Conservation (phyloP, 805 yeast genomes). For the Candida hungchunana region DNA sequence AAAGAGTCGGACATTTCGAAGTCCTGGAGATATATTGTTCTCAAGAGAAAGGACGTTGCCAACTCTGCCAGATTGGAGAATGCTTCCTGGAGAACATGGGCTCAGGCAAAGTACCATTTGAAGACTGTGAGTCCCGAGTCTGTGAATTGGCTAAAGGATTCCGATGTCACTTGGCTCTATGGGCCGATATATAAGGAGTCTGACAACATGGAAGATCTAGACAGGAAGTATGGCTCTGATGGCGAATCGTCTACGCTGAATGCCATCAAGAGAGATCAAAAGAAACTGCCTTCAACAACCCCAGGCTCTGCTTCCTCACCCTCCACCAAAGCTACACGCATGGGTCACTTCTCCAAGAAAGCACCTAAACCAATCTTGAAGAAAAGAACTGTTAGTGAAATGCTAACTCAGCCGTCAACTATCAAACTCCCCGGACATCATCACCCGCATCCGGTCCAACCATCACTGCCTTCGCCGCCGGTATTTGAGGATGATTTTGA, state of each 20-base stretch:
- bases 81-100: slow-evolving; percentile 99
- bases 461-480: slow-evolving; percentile 23
- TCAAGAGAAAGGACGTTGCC: slow-evolving; percentile 79
- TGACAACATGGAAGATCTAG: slow-evolving; percentile 13
- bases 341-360: slow-evolving; percentile 16
- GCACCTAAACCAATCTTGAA: slow-evolving; percentile 81
- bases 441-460: slow-evolving; percentile 10
- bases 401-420: slow-evolving; percentile 55
- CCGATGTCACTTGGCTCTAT: slow-evolving; percentile 96
- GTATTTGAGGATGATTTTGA: slow-evolving; percentile 26
- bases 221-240: slow-evolving; percentile 37
- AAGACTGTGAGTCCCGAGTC: slow-evolving; percentile 85
- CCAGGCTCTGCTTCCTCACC: slow-evolving; percentile 14
- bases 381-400: slow-evolving; percentile 80
- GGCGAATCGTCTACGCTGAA: slow-evolving; percentile 30
- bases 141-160: slow-evolving; percentile 95
- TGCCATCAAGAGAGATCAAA: slow-evolving; percentile 19
- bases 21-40: slow-evolving; percentile 91
- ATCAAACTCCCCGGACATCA: slow-evolving; percentile 22
- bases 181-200: slow-evolving; percentile 57
- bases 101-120: slow-evolving; percentile 75
- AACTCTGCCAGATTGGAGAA: slow-evolving; percentile 76
- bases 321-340: slow-evolving; percentile 10
- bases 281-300: slow-evolving; percentile 13
- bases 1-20: slow-evolving; percentile 88